Conservation (phyloP, 2,329 filamentous ascomycete species). For the Aspergillus spinulosporus region DNA sequence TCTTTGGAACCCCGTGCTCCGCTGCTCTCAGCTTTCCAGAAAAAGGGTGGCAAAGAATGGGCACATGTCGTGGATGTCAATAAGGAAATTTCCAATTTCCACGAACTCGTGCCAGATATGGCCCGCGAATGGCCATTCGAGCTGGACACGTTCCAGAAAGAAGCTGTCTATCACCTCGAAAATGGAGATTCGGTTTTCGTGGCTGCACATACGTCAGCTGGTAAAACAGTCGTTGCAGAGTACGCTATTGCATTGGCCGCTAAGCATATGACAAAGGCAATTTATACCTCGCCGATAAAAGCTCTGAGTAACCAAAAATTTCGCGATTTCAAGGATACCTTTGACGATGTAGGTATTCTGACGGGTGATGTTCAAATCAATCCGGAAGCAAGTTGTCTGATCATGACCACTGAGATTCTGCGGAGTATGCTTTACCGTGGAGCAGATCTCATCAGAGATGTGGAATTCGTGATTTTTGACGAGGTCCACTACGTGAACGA, state of each 20-base stretch:
- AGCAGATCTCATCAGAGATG: slow-evolving; percentile 91
- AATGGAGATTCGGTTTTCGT: slow-evolving; percentile 97
- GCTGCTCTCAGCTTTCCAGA: slow-evolving; percentile 69
- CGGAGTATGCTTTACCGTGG: slow-evolving; percentile 97
- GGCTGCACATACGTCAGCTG: slow-evolving; percentile 93
- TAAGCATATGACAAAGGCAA: slow-evolving; percentile 99
- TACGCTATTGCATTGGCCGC: slow-evolving; percentile 94
- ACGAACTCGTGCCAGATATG: slow-evolving; percentile 92
- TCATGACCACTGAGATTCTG: slow-evolving; percentile 98
- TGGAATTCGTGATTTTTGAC: slow-evolving; percentile 98
- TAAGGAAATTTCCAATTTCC: slow-evolving; percentile 89
- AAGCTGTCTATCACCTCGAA: slow-evolving; percentile 96
- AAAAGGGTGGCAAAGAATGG: slow-evolving; percentile 82
- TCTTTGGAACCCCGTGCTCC: slow-evolving; percentile 81
- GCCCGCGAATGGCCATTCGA: slow-evolving; percentile 96
- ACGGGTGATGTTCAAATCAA: slow-evolving; percentile 98
- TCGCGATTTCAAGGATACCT: slow-evolving; percentile 83
- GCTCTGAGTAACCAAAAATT: slow-evolving; percentile 99
- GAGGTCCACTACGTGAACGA: slow-evolving; percentile 99
- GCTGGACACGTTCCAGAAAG: slow-evolving; percentile 96
- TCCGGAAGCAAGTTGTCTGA: slow-evolving; percentile 93
- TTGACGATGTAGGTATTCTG: slow-evolving; percentile 94
- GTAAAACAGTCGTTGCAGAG: slow-evolving; percentile 96
- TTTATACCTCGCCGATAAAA: slow-evolving; percentile 98
- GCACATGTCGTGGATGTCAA: slow-evolving; percentile 98